These are phyloP conservation scores for Posidonia oceanica DNA, from an alignment of 116 monocot species.

Conservation along the genomic window DNA sequence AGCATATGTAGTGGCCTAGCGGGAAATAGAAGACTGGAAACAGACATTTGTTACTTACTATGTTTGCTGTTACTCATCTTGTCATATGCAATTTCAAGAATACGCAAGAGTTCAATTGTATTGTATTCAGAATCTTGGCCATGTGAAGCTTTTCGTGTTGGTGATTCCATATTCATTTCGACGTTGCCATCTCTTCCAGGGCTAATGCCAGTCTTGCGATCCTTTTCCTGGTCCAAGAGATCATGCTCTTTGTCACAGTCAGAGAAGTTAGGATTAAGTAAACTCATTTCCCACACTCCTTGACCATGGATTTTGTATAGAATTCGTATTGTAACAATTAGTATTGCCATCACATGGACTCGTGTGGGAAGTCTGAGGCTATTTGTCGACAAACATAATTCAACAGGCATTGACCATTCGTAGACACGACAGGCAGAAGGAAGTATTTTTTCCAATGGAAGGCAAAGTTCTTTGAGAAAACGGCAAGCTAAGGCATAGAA, in stretches of 20 bases:
- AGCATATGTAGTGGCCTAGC: not conserved
- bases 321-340: slow-evolving; percentile 71
- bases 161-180: not conserved
- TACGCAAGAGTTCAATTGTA: slow-evolving; percentile 36
- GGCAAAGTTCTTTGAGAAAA: slow-evolving; percentile 44
- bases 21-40: not conserved
- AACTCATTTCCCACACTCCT: slow-evolving; percentile 74
- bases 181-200: not conserved
- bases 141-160: not conserved
- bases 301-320: slow-evolving; percentile 68
- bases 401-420: slow-evolving; percentile 80
- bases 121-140: slow-evolving; percentile 26
- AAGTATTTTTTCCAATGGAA: slow-evolving; percentile 60
- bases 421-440: slow-evolving; percentile 53
- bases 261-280: slow-evolving; percentile 3
- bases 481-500: slow-evolving; percentile 59
- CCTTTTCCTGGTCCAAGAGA: not conserved
- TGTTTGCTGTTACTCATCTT: slow-evolving; percentile 19
- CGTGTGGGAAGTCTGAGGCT: slow-evolving; percentile 46
- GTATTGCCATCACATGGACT: slow-evolving; percentile 71
- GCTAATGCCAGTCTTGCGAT: not conserved
- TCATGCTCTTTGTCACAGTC: not conserved
- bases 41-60: slow-evolving; percentile 30
- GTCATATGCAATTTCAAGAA: slow-evolving; percentile 45
- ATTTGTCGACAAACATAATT: slow-evolving; percentile 70